Evolutionary conservation across 768 basidiomycete genomes (phyloP), one percentile per base, ranked within the genome.

Genomic region (Galerina marginata): DNA sequence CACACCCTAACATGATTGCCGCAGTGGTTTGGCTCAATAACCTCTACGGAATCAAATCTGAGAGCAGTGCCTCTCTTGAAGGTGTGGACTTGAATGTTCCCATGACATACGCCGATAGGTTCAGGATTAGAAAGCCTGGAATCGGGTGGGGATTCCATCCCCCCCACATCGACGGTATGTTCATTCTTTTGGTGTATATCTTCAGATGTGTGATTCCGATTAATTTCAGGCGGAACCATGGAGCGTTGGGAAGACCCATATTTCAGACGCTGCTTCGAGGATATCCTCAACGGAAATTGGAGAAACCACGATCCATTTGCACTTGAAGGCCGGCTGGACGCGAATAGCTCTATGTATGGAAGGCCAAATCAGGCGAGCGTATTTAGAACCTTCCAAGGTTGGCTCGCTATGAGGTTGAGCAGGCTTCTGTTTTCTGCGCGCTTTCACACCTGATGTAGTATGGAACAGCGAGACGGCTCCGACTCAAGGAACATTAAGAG

Each of bases 41-140:
- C 33, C 71, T 90, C 15, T 90, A 89, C 69, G 83, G 81, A 56
- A 65, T 72, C 39, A 78, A 78, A 46, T 71, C 75, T 1, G 77
- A 71, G 14, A 69, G 68, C 20, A 69, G 66, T n/a, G 67, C 74
- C 6, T 38, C 65, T 6, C 48, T 65, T 25, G 80, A 85, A 20
- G 83, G 83, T 7, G 85, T 91, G 15, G 86, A 90, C 63, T 77
- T 90, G 37, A 75, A 79, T 5, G 79, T 83, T 4, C 87, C 90
- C 15, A 73, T 93, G 59, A 82, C 77, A 14, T 93, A 93, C 61
- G 89, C 88, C 0, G 90, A 92, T 70, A 79, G 89, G 39, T 87
- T 91, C 71, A 83, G 89, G 37, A 91, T 92, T 61, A 80, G 91
- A 55, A 85, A 86, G 60, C 87, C 90, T 0, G 89, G 89, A 14